Evolutionary conservation across 371 early-diverging fungal species (phyloP), one percentile per base, ranked within the genome.

Genomic region (Quaeritorhiza haematococci): DNA sequence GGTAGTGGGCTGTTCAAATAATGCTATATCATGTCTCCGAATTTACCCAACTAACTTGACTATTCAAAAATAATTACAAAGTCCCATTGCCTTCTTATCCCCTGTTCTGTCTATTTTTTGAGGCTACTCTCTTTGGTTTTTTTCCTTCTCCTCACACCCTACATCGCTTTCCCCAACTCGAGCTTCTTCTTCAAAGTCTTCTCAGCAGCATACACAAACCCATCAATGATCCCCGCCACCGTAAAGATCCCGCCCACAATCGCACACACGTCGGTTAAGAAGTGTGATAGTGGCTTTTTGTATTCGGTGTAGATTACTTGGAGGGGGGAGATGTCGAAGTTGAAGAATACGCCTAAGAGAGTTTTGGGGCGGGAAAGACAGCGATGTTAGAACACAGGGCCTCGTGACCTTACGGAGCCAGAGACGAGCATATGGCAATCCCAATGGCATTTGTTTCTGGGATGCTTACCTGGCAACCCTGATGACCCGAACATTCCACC

Each of bases 261-360:
- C 7, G 94, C 95, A 60, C 93, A 93, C 3, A 93, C 80, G 32
- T 87, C 86, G 7, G 96, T 93, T 34, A 98, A 58, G 62, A 98
- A 92, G 53, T 87, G 86, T 10, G 86, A 68, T 50, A 96, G 87
- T 17, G 96, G 90, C 58, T 86, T 82, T 49, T 83, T 80, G 49
- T 82, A 78, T 73, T 98, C 92, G 4, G 75, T 79, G 63, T 93
- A 91, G 33, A 84, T 87, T 50, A 98, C 90, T 33, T 88, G 73
- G 94, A 98, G 94, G 0, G 98, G 96, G 13, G 96, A 96, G 49
- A 98, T 98, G 32, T 98, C 96, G 75, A 85, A 89, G 66, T 91
- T 86, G 71, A 98, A 91, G 64, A 93, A 94, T 23, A 96, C 84
- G 28, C 97, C 94, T 74, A 55, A 21, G 32, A 38, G 13, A 24